A percentile compares a stretch with the other conserved stretches of the same genome.
These are phyloP conservation scores for Toxicodendron radicans DNA, from an alignment of 345 rosid genomes.

Conservation along the genomic window DNA sequence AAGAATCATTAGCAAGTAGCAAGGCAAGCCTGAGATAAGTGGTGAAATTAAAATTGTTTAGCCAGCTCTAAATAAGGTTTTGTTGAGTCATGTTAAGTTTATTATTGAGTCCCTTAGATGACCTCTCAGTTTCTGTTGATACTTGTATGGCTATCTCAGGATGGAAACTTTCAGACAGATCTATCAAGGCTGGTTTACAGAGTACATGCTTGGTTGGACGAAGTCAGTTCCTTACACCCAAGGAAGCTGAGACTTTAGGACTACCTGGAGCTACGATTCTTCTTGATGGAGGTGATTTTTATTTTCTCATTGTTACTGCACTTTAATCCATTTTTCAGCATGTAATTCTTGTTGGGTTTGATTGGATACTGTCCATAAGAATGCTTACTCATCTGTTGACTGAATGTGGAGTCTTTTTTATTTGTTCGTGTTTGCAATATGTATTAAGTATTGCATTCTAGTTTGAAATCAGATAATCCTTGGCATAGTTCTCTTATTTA, in stretches of 20 bases:
- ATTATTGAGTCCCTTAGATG: background rate
- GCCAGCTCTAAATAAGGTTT: slow-evolving; percentile 5
- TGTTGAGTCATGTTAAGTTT: background rate
- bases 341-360: background rate
- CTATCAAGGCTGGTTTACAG: slow-evolving; percentile 75
- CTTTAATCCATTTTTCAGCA: background rate
- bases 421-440: background rate
- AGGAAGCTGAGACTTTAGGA: slow-evolving; percentile 62
- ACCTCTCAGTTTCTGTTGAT: slow-evolving; percentile 11
- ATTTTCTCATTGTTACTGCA: slow-evolving; percentile 7
- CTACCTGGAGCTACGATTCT: slow-evolving; percentile 65
- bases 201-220: slow-evolving; percentile 74
- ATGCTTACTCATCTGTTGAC: background rate
- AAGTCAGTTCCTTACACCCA: slow-evolving; percentile 65
- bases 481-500: background rate
- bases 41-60: background rate
- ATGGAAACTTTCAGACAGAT: slow-evolving; percentile 63
- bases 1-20: background rate
- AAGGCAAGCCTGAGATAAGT: background rate
- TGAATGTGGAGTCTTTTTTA: background rate
- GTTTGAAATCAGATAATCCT: background rate
- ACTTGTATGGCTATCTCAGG: slow-evolving; percentile 42
- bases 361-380: background rate
- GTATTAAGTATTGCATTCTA: background rate
- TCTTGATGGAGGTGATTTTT: slow-evolving; percentile 76